Evolutionary conservation across 2,329 filamentous ascomycete species (phyloP).

Genomic region (Fusarium sp.): DNA sequence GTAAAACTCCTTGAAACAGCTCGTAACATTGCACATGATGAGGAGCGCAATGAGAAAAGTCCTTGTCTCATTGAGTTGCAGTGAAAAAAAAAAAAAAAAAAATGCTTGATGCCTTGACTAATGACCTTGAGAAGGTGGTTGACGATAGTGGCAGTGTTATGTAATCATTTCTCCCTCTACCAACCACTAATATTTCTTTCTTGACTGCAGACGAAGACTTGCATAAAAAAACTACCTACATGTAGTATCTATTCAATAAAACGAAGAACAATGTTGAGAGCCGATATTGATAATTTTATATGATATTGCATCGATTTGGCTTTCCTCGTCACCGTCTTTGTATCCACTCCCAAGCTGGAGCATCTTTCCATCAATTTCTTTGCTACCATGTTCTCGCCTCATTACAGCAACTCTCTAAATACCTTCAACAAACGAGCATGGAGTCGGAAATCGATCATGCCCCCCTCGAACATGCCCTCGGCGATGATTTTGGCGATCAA

Average conservation of each 20-base stretch:
- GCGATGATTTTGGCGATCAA: conserved; percentile 26
- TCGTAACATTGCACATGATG: conserved; percentile 54
- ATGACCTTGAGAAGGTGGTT: conserved; percentile 3
- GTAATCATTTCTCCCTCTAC: conserved; percentile 24
- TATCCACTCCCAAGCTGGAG: conserved; percentile 17
- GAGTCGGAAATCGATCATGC: conserved; percentile 44
- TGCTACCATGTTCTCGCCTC: conserved; percentile 47
- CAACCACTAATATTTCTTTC: conserved; percentile 9
- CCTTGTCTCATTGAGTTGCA: conserved; percentile 16
- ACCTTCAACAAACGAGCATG: conserved; percentile 46
- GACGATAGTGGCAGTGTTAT: conserved; percentile 19
- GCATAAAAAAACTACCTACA: not conserved
- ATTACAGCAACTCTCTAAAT: conserved; percentile 33
- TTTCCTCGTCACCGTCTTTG: not conserved
- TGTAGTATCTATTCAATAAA: not conserved
- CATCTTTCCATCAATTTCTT: conserved; percentile 2
- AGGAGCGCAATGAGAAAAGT: conserved; percentile 22
- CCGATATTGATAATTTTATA: not conserved
- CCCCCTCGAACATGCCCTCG: conserved; percentile 30
- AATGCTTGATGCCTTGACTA: conserved; percentile 1
- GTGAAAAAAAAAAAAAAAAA: too few relatives aligned
- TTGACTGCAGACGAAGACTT: not conserved
- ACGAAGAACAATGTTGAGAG: conserved; percentile 20
- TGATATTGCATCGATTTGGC: not conserved
- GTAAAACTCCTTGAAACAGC: conserved; percentile 45